Evolutionary conservation across 169 alveolate genomes (phyloP), one percentile per base, ranked within the genome.

Genomic region (Theileria equi): DNA sequence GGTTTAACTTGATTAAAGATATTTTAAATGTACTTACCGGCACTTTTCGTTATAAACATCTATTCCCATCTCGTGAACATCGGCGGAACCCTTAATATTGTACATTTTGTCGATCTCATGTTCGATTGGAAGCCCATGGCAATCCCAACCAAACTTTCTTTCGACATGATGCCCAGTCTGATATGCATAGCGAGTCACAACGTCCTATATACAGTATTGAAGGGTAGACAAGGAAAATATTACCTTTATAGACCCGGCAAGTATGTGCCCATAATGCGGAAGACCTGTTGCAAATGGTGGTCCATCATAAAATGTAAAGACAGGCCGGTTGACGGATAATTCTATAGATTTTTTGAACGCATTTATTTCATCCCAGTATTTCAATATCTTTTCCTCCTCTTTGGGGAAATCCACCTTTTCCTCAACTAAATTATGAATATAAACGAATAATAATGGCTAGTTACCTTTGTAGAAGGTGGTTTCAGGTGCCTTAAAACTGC

Each of bases 201-300:
- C 98, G 81, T 98, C 99, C 96, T 94, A 71, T 31, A 67, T 35
- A 17, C 25, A 17, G 2, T 2, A 26, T 5, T 13, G 23, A 3
- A 55, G 13, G n/a, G n/a, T n/a, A n/a, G n/a, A 57, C 62, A 13
- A 5, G 57, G 23, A 36, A 25, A 32, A 50, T 8, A 28, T 49
- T 66, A 89, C 97, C 90, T 96, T 96, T 53, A 95, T 94, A 8
- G 98, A 95, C 7, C 99, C 99, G n/a, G 99, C 99, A 16, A 96
- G 94, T 35, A 98, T 92, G 88, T 98, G 99, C 7, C 99, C 99
- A 81, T 98, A 96, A 80, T 98, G 99, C 25, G 99, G 99, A 50
- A 95, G 90, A 10, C 99, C 99, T 0, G 99, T 98, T 47, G 99
- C 99, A 74, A 97, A 98, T 23, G 99, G 99, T 0, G 99, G 99